phyloP scores from a whole-genome alignment of 345 rosid genomes.

The Rhodamnia argentea region DNA sequence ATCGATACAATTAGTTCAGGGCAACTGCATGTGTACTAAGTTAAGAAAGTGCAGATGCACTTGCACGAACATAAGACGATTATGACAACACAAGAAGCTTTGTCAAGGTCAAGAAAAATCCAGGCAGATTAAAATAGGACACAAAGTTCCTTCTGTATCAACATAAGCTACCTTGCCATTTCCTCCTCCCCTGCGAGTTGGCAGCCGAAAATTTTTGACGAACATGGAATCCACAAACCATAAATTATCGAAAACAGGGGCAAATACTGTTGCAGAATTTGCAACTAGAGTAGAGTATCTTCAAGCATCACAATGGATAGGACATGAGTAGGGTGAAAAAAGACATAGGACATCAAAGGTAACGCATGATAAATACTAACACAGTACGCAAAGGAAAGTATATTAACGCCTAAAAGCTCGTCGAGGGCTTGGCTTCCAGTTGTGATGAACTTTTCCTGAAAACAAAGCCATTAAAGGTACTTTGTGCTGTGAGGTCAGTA shows the following conservation, averaged over 20 bases:
- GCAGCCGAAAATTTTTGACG: conserved; percentile 41
- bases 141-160: conserved; percentile 92
- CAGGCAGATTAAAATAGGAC: conserved; percentile 18
- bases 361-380: neutral
- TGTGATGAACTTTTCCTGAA: conserved; percentile 61
- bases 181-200: conserved; percentile 79
- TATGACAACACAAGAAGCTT: neutral
- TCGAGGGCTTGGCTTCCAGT: conserved; percentile 96
- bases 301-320: neutral
- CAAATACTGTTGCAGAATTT: neutral
- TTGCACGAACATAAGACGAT: neutral
- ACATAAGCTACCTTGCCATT: conserved; percentile 93
- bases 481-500: neutral
- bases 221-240: neutral
- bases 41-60: conserved; percentile 17
- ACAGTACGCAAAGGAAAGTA: neutral
- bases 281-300: neutral
- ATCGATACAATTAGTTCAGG: conserved; percentile 82
- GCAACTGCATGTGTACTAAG: conserved; percentile 41
- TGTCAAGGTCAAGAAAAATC: neutral
- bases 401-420: conserved; percentile 76
- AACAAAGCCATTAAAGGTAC: conserved; percentile 1
- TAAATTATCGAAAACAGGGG: neutral
- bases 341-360: too few relatives aligned
- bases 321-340: too few relatives aligned